phyloP scores from a whole-genome alignment of 176 grass and related monocot species.

The Aegilops bicornis region DNA sequence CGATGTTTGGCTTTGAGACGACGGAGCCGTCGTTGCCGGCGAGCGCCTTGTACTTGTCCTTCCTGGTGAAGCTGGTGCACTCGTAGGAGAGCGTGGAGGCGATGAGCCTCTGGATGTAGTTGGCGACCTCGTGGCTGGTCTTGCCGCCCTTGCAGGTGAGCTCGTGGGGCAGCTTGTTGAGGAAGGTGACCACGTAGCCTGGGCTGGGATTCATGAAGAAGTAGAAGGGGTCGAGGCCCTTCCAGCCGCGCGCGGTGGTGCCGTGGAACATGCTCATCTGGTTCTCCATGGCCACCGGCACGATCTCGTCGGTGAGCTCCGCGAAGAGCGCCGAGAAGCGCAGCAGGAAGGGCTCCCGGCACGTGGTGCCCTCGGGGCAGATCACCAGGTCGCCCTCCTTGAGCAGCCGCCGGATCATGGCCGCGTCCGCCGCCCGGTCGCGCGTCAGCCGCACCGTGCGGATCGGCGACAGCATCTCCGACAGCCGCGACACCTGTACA shows the following conservation, averaged over 20 bases:
- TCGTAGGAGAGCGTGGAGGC: conserved; percentile 69
- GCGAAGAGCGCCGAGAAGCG: conserved; percentile 76
- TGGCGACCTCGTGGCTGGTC: conserved; percentile 77
- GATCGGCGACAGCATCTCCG: conserved; percentile 75
- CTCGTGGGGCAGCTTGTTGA: conserved; percentile 60
- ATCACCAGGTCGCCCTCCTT: conserved; percentile 64
- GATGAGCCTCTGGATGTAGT: conserved; percentile 74
- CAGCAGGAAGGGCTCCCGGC: conserved; percentile 71
- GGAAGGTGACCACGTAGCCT: conserved; percentile 67
- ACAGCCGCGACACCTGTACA: conserved; percentile 53
- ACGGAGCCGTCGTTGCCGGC: conserved; percentile 22
- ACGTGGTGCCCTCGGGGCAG: conserved; percentile 79
- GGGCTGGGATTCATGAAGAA: conserved; percentile 93
- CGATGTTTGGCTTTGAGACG: conserved; percentile 43
- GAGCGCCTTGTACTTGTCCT: conserved; percentile 78
- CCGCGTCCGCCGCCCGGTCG: conserved; percentile 50
- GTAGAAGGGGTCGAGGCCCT: conserved; percentile 71
- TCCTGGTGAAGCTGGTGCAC: conserved; percentile 75
- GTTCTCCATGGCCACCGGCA: conserved; percentile 82
- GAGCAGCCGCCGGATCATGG: conserved; percentile 56
- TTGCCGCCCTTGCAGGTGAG: conserved; percentile 63
- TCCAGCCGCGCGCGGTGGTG: conserved; percentile 71
- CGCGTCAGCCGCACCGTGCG: conserved; percentile 60
- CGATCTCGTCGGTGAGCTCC: conserved; percentile 74
- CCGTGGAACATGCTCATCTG: conserved; percentile 77